Evolutionary conservation across 2,329 filamentous ascomycete genomes (phyloP).

Genomic region (Penicillium sclerotiorum): DNA sequence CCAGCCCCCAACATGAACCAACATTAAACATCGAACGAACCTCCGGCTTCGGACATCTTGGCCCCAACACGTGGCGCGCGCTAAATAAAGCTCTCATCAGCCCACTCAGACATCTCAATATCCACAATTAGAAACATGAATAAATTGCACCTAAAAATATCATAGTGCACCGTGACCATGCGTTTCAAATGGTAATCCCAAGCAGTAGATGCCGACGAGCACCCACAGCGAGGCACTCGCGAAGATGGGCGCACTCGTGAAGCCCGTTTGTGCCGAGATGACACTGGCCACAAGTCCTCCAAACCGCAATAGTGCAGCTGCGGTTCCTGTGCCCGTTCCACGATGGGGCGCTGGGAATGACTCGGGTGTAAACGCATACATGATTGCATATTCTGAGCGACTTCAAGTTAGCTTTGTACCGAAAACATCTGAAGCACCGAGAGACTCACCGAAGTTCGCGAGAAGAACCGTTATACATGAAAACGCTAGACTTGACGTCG

Average conservation of each 20-base stretch:
- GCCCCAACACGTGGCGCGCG: too few species aligned
- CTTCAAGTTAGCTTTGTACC: not conserved
- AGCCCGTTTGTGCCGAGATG: constrained; percentile 48
- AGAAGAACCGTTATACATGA: constrained; percentile 50
- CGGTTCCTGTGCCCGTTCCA: constrained; percentile 32
- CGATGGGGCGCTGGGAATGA: constrained; percentile 32
- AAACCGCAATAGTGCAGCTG: constrained; percentile 33
- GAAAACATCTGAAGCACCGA: not conserved
- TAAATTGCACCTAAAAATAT: not conserved
- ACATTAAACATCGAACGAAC: too few species aligned
- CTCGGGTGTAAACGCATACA: constrained; percentile 33
- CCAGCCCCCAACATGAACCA: too few species aligned
- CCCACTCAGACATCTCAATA: too few species aligned
- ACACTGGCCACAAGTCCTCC: constrained; percentile 46
- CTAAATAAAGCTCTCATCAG: too few species aligned
- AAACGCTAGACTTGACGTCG: constrained; percentile 35
- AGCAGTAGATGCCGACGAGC: constrained; percentile 43
- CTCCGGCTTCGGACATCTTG: too few species aligned
- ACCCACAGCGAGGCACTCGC: constrained; percentile 51
- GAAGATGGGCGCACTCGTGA: constrained; percentile 50
- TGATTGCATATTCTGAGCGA: constrained; percentile 34
- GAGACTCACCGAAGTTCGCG: constrained; percentile 37
- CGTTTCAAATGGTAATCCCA: constrained; percentile 51
- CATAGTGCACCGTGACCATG: constrained; percentile 34
- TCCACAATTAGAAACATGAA: not conserved